Percentiles rank a stretch among this genome's conserved stretches.
Evolutionary conservation across 306 rosid genomes (phyloP).

Genomic region (Prunus dulcis): DNA sequence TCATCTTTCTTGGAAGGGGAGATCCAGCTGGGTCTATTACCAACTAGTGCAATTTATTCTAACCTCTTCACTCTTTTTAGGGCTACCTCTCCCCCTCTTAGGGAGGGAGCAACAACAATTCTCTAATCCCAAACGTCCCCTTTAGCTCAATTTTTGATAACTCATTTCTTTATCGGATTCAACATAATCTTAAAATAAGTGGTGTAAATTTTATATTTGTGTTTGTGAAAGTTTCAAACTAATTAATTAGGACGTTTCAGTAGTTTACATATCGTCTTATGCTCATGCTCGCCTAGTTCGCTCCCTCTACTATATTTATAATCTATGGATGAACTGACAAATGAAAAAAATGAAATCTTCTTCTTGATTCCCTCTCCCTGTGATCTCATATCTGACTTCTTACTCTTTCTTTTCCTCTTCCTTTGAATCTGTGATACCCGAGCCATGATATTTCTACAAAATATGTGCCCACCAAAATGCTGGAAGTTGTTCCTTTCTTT

Average conservation of each 20-base stretch:
- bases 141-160: neutral
- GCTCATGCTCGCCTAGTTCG: neutral
- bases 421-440: no score
- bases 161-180: neutral
- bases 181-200: no score
- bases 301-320: neutral
- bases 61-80: neutral
- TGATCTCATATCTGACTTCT: neutral
- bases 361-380: no score
- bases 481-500: neutral
- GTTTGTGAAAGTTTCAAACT: neutral
- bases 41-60: neutral
- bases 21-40: conserved; percentile 9
- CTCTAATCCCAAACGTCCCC: neutral
- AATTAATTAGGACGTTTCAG: neutral
- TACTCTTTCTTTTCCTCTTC: neutral
- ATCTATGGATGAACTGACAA: no score
- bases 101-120: neutral
- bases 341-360: no score
- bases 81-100: neutral
- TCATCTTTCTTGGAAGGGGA: conserved; percentile 3
- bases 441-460: neutral
- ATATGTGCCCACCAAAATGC: neutral
- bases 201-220: neutral
- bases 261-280: neutral